Evolutionary conservation across 352 stramenopile genomes (phyloP).

Genomic region (Pythium insidiosum): DNA sequence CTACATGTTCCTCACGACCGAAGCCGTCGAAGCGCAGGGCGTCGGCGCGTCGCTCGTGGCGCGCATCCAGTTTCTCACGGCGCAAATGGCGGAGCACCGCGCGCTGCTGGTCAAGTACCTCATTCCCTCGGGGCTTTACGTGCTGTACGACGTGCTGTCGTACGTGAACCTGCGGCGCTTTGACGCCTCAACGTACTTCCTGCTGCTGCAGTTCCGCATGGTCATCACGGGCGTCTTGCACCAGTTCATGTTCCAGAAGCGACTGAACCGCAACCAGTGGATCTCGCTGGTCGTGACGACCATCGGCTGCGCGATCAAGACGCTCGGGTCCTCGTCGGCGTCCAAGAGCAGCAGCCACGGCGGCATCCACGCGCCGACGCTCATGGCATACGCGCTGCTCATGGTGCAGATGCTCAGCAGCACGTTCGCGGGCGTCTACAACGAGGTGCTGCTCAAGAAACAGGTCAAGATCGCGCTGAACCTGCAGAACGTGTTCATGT

Average conservation of each 20-base stretch:
- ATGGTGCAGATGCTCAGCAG: slow-evolving; percentile 75
- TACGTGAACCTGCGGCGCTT: slow-evolving; percentile 77
- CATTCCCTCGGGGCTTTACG: slow-evolving; percentile 68
- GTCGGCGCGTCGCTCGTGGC: slow-evolving; percentile 10
- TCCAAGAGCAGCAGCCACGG: slow-evolving; percentile 1
- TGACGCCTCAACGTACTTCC: slow-evolving; percentile 70
- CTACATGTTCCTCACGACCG: slow-evolving; percentile 58
- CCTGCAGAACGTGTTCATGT: slow-evolving; percentile 84
- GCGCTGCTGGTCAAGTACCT: slow-evolving; percentile 59
- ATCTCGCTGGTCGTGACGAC: slow-evolving; percentile 61
- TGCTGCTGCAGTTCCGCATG: slow-evolving; percentile 75
- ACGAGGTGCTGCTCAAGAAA: slow-evolving; percentile 77
- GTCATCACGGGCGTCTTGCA: slow-evolving; percentile 72
- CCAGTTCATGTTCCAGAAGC: slow-evolving; percentile 69
- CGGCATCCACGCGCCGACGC: slow-evolving; percentile 8
- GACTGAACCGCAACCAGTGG: slow-evolving; percentile 74
- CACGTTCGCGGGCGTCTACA: slow-evolving; percentile 80
- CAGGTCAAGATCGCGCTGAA: slow-evolving; percentile 60
- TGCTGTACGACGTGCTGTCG: slow-evolving; percentile 75
- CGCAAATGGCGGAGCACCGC: slow-evolving; percentile 30
- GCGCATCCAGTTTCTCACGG: slow-evolving; percentile 23
- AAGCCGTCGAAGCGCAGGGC: slow-evolving; percentile 24
- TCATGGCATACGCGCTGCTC: slow-evolving; percentile 50
- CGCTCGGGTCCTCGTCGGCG: slow-evolving; percentile 24
- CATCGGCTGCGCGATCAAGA: slow-evolving; percentile 72